These are phyloP conservation scores for Mycosphaerella sp. DNA, from an alignment of 2,329 filamentous ascomycete species.

Conservation along the genomic window DNA sequence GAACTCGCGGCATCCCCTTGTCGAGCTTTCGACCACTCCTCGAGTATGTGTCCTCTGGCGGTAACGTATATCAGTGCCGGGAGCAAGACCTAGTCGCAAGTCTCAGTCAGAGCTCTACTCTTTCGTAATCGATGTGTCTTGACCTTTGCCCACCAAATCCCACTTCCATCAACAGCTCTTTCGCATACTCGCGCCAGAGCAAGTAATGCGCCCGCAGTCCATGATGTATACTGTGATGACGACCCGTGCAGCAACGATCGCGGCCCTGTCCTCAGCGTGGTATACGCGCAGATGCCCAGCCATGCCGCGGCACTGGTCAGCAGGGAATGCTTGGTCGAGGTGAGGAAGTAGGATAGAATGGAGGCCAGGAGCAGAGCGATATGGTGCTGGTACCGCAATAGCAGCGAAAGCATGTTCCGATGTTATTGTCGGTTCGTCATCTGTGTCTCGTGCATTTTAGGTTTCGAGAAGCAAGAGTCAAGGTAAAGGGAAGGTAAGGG, in stretches of 20 bases:
- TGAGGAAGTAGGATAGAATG: conserved; percentile 13
- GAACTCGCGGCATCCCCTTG: conserved; percentile 12
- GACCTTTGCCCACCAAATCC: conserved; percentile 45
- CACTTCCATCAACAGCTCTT: conserved; percentile 39
- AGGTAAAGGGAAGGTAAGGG: too few species aligned
- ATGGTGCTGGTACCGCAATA: conserved; percentile 24
- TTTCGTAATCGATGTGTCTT: conserved; percentile 1
- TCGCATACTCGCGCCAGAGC: conserved; percentile 42
- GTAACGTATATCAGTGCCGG: conserved; percentile 26
- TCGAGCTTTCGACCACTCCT: background rate
- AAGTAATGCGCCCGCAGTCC: conserved; percentile 40
- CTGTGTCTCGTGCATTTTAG: background rate
- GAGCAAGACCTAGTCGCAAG: conserved; percentile 25
- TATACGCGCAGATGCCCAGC: conserved; percentile 36
- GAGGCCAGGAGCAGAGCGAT: conserved; percentile 28
- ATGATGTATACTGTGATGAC: conserved; percentile 31
- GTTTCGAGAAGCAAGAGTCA: too few species aligned
- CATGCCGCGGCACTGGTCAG: conserved; percentile 41
- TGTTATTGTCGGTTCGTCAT: background rate
- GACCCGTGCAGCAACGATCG: conserved; percentile 17
- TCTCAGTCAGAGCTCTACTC: conserved; percentile 25
- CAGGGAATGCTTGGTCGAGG: conserved; percentile 27
- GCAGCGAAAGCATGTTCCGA: conserved; percentile 22
- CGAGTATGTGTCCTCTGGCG: conserved; percentile 17
- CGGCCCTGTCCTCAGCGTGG: conserved; percentile 31